Conservation (phyloP, 2,329 filamentous ascomycete species). For the Dactylonectria estremocensis region DNA sequence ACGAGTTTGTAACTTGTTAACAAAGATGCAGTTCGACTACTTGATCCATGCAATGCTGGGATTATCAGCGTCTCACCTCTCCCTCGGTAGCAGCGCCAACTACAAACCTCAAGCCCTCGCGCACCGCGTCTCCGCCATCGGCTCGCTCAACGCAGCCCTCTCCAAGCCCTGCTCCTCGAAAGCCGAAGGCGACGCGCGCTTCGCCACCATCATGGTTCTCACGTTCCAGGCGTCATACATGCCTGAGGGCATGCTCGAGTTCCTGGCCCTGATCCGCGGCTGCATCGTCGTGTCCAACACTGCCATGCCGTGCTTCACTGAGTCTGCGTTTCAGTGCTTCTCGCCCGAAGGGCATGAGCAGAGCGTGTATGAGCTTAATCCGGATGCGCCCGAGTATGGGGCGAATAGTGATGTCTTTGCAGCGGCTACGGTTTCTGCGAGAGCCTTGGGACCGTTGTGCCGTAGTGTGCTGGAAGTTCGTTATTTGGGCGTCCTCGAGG, state of each 20-base stretch:
- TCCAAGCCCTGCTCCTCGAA: slow-evolving; percentile 42
- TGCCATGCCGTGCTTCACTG: slow-evolving; percentile 13
- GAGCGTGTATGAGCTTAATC: slow-evolving; percentile 12
- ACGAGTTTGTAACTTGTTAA: neutral
- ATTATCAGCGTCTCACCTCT: slow-evolving; percentile 54
- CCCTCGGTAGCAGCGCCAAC: slow-evolving; percentile 39
- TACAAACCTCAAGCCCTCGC: slow-evolving; percentile 47
- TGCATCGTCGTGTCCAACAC: slow-evolving; percentile 41
- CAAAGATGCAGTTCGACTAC: slow-evolving; percentile 51
- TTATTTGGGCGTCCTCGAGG: slow-evolving; percentile 23
- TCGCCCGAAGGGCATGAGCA: slow-evolving; percentile 18
- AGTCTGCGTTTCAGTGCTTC: slow-evolving; percentile 28
- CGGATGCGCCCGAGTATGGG: neutral
- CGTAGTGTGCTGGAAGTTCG: slow-evolving; percentile 27
- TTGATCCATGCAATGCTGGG: slow-evolving; percentile 57
- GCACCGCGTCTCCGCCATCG: slow-evolving; percentile 54
- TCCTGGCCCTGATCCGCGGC: slow-evolving; percentile 51
- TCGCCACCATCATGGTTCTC: slow-evolving; percentile 52
- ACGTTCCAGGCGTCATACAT: slow-evolving; percentile 55
- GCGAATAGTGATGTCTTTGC: neutral
- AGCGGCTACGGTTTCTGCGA: slow-evolving; percentile 9
- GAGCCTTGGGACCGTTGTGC: slow-evolving; percentile 22
- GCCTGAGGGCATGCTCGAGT: slow-evolving; percentile 56
- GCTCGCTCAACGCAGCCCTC: slow-evolving; percentile 49
- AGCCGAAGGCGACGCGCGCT: slow-evolving; percentile 54